A percentile compares a stretch with the other conserved stretches of the same genome.
Conservation (phyloP, 257 asterid species). For the Perilla frutescens region DNA sequence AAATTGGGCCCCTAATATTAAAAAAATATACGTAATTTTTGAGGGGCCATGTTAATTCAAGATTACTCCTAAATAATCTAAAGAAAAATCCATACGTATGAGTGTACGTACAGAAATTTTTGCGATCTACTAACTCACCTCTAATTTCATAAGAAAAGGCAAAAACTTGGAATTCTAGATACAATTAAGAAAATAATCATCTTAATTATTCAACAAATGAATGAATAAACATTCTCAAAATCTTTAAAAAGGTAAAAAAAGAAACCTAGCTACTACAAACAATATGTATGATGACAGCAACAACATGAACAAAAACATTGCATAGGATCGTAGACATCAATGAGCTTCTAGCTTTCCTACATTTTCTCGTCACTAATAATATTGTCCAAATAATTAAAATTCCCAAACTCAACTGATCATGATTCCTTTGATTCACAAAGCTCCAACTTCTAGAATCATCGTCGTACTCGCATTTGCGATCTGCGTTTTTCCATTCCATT, state of each 20-base stretch:
- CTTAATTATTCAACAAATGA: constrained; percentile 3
- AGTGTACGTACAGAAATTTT: no score
- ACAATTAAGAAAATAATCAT: background rate
- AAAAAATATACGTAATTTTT: no score
- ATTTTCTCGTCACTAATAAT: constrained; percentile 11
- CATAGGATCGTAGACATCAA: background rate
- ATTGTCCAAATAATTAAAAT: constrained; percentile 27
- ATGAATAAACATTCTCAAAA: background rate
- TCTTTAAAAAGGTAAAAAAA: background rate
- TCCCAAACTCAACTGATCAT: no score
- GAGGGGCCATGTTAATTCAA: no score
- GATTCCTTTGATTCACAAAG: background rate
- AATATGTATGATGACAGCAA: constrained; percentile 11
- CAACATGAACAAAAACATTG: constrained; percentile 2
- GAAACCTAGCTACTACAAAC: background rate
- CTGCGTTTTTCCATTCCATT: background rate
- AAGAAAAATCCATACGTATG: no score
- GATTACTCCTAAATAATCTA: no score
- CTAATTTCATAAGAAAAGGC: no score
- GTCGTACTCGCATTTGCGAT: background rate
- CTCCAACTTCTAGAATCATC: background rate
- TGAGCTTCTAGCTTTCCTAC: constrained; percentile 19
- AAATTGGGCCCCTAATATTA: no score
- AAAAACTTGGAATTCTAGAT: no score
- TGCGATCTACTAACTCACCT: no score